These are phyloP conservation scores for Capillidium heterosporum DNA, from an alignment of 371 early-diverging fungal genomes.

Conservation along the genomic window DNA sequence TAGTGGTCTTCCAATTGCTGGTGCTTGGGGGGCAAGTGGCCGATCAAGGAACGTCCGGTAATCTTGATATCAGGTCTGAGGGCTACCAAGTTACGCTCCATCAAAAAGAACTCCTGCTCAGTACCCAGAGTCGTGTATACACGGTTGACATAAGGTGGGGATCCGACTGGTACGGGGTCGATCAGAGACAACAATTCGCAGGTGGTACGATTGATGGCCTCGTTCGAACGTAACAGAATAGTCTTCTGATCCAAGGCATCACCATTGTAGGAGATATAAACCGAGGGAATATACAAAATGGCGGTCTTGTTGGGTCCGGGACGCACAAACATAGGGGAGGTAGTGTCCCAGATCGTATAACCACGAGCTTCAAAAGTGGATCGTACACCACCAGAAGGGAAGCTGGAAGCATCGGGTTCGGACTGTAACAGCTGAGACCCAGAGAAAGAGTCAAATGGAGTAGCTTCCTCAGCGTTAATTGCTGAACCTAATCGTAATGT, in stretches of 20 bases:
- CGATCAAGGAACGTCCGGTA: conserved; percentile 83
- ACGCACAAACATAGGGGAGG: conserved; percentile 89
- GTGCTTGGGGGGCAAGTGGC: conserved; percentile 87
- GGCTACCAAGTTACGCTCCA: conserved; percentile 79
- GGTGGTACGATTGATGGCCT: conserved; percentile 61
- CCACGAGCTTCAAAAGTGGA: conserved; percentile 97
- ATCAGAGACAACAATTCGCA: conserved; percentile 57
- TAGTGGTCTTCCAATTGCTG: conserved; percentile 98
- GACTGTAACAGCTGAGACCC: conserved; percentile 92
- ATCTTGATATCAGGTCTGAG: conserved; percentile 92
- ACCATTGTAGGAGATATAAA: conserved; percentile 96
- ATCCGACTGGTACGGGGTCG: conserved; percentile 36
- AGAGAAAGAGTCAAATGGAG: conserved; percentile 83
- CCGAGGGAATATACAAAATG: conserved; percentile 88
- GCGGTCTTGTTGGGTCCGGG: conserved; percentile 79
- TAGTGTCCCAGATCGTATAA: conserved; percentile 97
- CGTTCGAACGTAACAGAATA: conserved; percentile 77
- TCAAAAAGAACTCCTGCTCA: conserved; percentile 96
- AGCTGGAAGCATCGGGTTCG: conserved; percentile 96
- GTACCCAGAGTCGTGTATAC: conserved; percentile 85
- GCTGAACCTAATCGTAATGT: conserved; percentile 53
- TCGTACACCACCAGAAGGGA: conserved; percentile 96
- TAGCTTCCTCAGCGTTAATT: conserved; percentile 26
- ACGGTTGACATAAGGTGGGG: conserved; percentile 41
- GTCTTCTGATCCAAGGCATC: conserved; percentile 97